A percentile compares a stretch with the other conserved stretches of the same genome.
Conservation (phyloP, 2,329 filamentous ascomycete genomes). For the Claviceps sp. region DNA sequence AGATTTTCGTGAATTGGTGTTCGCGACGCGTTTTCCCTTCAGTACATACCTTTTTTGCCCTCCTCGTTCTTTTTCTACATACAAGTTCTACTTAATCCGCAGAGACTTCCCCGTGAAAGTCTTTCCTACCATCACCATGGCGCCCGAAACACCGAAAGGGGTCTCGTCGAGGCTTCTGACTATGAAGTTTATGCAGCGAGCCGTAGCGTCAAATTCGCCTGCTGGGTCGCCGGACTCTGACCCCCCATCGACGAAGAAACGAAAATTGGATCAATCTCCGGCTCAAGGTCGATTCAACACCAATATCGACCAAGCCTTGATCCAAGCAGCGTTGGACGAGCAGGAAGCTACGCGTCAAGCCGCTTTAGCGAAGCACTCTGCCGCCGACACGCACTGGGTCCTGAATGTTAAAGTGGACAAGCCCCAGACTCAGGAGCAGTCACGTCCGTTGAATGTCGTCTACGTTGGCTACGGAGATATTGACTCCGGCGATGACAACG, state of each 20-base stretch:
- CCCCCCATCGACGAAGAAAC: constrained; percentile 47
- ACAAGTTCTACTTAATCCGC: no score
- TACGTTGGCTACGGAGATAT: constrained; percentile 42
- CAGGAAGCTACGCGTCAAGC: constrained; percentile 53
- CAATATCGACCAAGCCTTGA: constrained; percentile 41
- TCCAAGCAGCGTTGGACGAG: constrained; percentile 50
- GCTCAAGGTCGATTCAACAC: constrained; percentile 24
- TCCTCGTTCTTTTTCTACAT: background rate
- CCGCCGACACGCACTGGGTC: constrained; percentile 65
- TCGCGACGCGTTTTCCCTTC: background rate
- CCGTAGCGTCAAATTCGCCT: constrained; percentile 46
- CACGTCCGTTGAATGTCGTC: constrained; percentile 41
- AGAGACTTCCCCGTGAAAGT: no score
- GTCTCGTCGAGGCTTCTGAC: constrained; percentile 83
- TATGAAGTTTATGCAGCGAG: constrained; percentile 97
- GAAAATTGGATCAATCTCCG: constrained; percentile 31
- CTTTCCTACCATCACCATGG: constrained; percentile 18
- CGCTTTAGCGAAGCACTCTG: constrained; percentile 47
- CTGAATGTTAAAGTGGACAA: constrained; percentile 35
- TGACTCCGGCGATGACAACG: constrained; percentile 26
- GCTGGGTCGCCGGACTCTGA: constrained; percentile 33
- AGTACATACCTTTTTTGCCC: background rate
- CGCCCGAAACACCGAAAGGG: constrained; percentile 42
- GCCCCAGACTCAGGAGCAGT: constrained; percentile 13
- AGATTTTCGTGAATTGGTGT: background rate